phyloP scores from a whole-genome alignment of 2,329 filamentous ascomycete genomes.

The Plectosphaerella sp. region DNA sequence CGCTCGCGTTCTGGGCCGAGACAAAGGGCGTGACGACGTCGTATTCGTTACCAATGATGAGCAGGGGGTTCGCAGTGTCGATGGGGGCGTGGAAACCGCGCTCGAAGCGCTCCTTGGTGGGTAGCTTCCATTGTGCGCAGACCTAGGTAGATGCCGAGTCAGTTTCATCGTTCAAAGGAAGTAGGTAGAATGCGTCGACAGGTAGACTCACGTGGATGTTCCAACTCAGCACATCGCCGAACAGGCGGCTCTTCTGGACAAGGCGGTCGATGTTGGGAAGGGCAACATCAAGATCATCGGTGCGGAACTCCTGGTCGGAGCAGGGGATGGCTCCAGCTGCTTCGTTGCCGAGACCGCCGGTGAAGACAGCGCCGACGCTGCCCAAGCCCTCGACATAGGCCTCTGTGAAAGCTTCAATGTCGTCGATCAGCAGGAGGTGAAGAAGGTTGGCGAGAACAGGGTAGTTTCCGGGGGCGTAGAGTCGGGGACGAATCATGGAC shows the following conservation, averaged over 20 bases:
- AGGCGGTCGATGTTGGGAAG: slow-evolving; percentile 1
- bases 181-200: too few species aligned
- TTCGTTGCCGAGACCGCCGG: slow-evolving; percentile 1
- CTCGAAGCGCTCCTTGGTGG: slow-evolving; percentile 3
- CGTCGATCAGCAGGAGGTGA: slow-evolving; percentile 9
- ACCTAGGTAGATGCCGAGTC: neutral
- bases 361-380: neutral
- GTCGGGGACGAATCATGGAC: slow-evolving; percentile 6
- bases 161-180: too few species aligned
- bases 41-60: slow-evolving; percentile 1
- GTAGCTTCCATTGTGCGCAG: slow-evolving; percentile 4
- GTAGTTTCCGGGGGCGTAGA: slow-evolving; percentile 17
- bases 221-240: neutral
- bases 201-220: neutral
- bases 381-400: neutral
- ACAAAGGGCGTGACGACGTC: neutral
- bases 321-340: slow-evolving; percentile 13
- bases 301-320: slow-evolving; percentile 4
- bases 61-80: neutral
- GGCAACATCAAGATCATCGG: slow-evolving; percentile 1
- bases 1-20: neutral
- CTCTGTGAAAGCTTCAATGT: neutral
- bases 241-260: neutral
- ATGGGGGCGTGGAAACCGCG: slow-evolving; percentile 5
- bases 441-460: slow-evolving; percentile 9